Percentiles rank a stretch among this genome's conserved stretches.
Conservation (phyloP, 129 eudicot species). For the Scalesia atractyloides region DNA sequence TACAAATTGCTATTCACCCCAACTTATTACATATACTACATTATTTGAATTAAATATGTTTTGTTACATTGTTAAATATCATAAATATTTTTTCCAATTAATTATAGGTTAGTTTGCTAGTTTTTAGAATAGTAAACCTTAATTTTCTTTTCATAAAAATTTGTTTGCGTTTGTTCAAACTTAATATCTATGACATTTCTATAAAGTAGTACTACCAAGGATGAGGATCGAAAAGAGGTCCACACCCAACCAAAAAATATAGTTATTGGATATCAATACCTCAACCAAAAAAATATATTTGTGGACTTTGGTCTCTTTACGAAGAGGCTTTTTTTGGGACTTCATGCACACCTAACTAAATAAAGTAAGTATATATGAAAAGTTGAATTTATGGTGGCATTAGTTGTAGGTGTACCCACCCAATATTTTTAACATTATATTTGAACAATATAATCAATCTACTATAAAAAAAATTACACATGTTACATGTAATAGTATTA, state of each 20-base stretch:
- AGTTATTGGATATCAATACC: background rate
- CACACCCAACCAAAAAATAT: background rate
- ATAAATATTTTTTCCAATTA: too few relatives aligned
- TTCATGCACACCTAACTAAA: background rate
- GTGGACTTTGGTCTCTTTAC: slow-evolving; percentile 26
- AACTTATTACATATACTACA: too few relatives aligned
- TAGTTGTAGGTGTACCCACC: background rate
- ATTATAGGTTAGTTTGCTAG: too few relatives aligned
- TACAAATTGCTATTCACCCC: too few relatives aligned
- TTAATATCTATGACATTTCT: background rate
- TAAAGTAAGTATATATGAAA: background rate
- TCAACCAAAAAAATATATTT: background rate
- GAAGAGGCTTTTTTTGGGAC: background rate
- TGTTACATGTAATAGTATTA: background rate
- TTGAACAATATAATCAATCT: background rate
- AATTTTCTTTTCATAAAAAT: too few relatives aligned
- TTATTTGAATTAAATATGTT: too few relatives aligned
- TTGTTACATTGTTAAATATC: too few relatives aligned
- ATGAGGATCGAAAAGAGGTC: background rate
- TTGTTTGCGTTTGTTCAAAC: background rate
- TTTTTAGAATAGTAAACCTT: too few relatives aligned
- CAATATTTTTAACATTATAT: background rate
- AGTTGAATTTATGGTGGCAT: background rate
- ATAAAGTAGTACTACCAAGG: background rate
- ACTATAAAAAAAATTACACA: background rate